Conservation (phyloP, 2,329 filamentous ascomycete species). For the Aspergillus sclerotialis region DNA sequence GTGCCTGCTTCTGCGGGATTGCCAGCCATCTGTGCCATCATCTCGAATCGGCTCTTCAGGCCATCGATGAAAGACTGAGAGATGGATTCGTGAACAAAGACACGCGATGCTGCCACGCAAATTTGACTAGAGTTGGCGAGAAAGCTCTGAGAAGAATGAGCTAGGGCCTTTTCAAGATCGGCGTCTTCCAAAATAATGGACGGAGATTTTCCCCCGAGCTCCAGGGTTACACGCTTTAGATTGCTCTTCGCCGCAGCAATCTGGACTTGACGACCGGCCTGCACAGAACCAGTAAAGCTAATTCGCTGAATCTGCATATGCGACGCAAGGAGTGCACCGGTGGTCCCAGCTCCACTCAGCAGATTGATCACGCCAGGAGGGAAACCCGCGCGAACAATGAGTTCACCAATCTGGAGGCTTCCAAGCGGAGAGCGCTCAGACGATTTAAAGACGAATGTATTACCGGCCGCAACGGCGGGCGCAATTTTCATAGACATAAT, state of each 20-base stretch:
- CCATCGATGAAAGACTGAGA: conserved; percentile 7
- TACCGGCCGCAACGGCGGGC: conserved; percentile 40
- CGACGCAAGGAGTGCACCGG: conserved; percentile 34
- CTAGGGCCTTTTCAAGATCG: conserved; percentile 20
- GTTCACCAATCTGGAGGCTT: conserved; percentile 26
- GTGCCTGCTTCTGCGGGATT: not conserved
- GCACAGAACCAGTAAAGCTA: conserved; percentile 25
- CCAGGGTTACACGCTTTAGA: conserved; percentile 21
- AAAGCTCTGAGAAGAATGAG: conserved; percentile 7
- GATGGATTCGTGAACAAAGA: conserved; percentile 16
- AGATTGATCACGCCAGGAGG: conserved; percentile 40
- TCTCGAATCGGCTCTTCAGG: conserved; percentile 6
- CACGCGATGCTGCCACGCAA: conserved; percentile 14
- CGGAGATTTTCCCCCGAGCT: conserved; percentile 24
- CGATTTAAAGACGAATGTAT: conserved; percentile 40
- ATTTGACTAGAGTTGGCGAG: conserved; percentile 14
- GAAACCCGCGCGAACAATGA: conserved; percentile 38
- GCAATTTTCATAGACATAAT: conserved; percentile 35
- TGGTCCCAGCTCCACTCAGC: conserved; percentile 19
- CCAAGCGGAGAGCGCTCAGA: conserved; percentile 39
- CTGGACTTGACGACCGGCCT: conserved; percentile 36
- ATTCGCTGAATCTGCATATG: conserved; percentile 24
- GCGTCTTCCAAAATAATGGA: conserved; percentile 21
- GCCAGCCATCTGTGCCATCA: not conserved
- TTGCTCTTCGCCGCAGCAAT: conserved; percentile 21